Conservation (phyloP, 2,329 filamentous ascomycete species). For the Stylonectria norvegica region DNA sequence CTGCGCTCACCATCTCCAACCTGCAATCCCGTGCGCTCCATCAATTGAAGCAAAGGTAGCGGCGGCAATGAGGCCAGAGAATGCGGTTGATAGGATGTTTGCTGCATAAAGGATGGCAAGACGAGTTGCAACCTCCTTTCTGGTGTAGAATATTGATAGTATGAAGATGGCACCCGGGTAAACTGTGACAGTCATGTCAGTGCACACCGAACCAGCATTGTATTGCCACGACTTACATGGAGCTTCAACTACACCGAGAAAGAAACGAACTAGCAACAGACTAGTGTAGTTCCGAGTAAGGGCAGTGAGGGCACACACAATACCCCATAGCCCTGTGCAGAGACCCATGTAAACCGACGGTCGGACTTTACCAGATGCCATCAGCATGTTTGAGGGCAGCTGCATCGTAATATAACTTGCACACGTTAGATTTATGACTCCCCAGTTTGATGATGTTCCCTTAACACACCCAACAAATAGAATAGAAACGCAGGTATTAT, state of each 20-base stretch:
- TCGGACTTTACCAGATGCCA: slow-evolving; percentile 34
- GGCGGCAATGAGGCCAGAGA: slow-evolving; percentile 43
- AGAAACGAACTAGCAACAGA: slow-evolving; percentile 41
- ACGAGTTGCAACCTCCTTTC: slow-evolving; percentile 43
- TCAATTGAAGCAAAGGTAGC: slow-evolving; percentile 36
- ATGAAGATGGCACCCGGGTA: slow-evolving; percentile 37
- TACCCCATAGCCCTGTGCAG: slow-evolving; percentile 37
- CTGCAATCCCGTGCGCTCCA: slow-evolving; percentile 23
- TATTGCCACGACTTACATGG: slow-evolving; percentile 18
- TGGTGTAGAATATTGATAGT: slow-evolving; percentile 53
- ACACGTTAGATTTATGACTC: slow-evolving; percentile 1
- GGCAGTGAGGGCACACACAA: slow-evolving; percentile 41
- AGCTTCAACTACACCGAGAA: slow-evolving; percentile 39
- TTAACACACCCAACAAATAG: slow-evolving; percentile 35
- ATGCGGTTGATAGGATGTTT: slow-evolving; percentile 35
- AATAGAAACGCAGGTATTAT: slow-evolving; percentile 35
- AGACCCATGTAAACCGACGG: slow-evolving; percentile 43
- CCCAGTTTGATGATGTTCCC: fast-evolving
- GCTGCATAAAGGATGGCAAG: slow-evolving; percentile 45
- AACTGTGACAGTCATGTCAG: slow-evolving; percentile 8
- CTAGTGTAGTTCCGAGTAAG: slow-evolving; percentile 40
- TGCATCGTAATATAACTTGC: slow-evolving; percentile 28
- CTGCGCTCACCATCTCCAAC: slow-evolving; percentile 26
- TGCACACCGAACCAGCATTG: neutral
- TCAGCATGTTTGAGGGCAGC: slow-evolving; percentile 39